phyloP scores from a whole-genome alignment of 805 yeast genomes.

The Wickerhamiella occidentalis region DNA sequence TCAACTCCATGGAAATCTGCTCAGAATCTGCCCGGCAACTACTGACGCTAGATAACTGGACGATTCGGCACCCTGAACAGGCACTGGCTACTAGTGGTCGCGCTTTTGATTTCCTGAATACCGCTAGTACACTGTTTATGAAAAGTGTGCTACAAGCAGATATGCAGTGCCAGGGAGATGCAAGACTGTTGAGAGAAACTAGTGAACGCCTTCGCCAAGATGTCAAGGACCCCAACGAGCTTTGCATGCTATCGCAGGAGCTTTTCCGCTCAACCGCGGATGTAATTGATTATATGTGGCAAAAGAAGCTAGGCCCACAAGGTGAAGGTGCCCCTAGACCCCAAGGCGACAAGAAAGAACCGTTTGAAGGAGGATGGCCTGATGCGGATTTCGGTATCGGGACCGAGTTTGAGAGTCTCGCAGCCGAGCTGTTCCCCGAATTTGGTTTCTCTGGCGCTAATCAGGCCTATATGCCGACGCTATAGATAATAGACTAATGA shows the following conservation, averaged over 20 bases:
- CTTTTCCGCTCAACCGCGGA: conserved; percentile 1
- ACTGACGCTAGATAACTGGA: background rate
- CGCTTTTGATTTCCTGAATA: background rate
- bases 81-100: background rate
- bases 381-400: background rate
- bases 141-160: conserved; percentile 9
- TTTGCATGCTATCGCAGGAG: background rate
- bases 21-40: conserved; percentile 8
- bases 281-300: conserved; percentile 3
- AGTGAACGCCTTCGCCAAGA: background rate
- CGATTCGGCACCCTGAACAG: background rate
- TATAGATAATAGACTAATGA: background rate
- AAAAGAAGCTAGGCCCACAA: background rate
- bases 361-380: background rate
- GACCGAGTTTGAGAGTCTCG: conserved; percentile 4
- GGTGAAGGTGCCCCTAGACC: background rate
- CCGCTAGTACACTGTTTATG: conserved; percentile 5
- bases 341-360: background rate
- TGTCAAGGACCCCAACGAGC: background rate
- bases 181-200: conserved; percentile 3
- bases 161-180: conserved; percentile 6
- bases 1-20: conserved; percentile 8
- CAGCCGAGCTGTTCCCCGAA: conserved; percentile 12
- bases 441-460: conserved; percentile 6
- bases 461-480: conserved; percentile 1